A percentile compares a stretch with the other conserved stretches of the same genome.
Conservation (phyloP, 768 basidiomycete species). For the Leccinum variicolor region DNA sequence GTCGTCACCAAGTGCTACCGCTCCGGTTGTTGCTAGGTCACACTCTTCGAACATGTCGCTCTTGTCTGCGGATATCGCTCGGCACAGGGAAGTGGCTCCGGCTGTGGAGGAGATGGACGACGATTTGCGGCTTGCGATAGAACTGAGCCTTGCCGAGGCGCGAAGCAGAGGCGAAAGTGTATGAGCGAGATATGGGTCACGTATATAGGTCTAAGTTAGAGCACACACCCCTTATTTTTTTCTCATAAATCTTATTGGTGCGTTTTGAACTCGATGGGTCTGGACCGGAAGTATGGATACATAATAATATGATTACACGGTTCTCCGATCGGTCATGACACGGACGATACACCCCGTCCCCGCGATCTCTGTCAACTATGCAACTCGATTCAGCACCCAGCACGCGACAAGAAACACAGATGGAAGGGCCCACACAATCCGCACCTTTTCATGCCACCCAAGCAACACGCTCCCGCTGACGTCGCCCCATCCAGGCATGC, state of each 20-base stretch:
- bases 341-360: slow-evolving; percentile 95
- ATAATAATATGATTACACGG: slow-evolving; percentile 39
- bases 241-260: background rate
- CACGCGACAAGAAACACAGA: slow-evolving; percentile 12
- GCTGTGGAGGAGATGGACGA: slow-evolving; percentile 50
- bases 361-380: slow-evolving; percentile 86
- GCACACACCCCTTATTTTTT: background rate
- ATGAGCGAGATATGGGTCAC: slow-evolving; percentile 2
- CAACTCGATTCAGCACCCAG: background rate
- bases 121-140: slow-evolving; percentile 61
- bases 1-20: slow-evolving; percentile 14
- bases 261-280: background rate
- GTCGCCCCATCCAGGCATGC: slow-evolving; percentile 54
- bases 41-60: slow-evolving; percentile 12
- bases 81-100: background rate
- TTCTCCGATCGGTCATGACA: slow-evolving; percentile 67
- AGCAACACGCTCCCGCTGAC: slow-evolving; percentile 60
- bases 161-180: slow-evolving; percentile 8
- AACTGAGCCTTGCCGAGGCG: slow-evolving; percentile 64
- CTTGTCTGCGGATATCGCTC: slow-evolving; percentile 13
- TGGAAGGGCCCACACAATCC: background rate
- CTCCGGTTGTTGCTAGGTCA: slow-evolving; percentile 7
- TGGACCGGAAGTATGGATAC: background rate
- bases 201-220: background rate
- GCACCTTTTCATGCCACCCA: slow-evolving; percentile 96